Evolutionary conservation across 345 rosid genomes (phyloP).

Genomic region (Hirschfeldia incana): DNA sequence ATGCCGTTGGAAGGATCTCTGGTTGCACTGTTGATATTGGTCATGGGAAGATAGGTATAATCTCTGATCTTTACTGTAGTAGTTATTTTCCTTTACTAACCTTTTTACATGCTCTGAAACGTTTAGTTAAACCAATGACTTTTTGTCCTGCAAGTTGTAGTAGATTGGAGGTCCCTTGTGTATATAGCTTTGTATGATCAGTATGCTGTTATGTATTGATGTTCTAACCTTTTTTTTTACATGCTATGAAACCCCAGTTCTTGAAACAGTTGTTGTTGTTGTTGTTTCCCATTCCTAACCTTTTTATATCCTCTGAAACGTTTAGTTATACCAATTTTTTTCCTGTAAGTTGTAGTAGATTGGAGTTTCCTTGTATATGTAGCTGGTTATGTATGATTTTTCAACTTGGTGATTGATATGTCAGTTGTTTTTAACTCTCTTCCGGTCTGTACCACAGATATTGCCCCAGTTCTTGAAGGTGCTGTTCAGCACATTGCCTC

Average conservation of each 20-base stretch:
- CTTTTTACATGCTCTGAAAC: not conserved
- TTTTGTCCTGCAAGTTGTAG: not conserved
- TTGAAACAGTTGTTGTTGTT: not conserved
- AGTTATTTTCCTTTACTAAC: not conserved
- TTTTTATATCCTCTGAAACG: not conserved
- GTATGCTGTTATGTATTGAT: conserved; percentile 1
- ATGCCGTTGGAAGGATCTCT: conserved; percentile 96
- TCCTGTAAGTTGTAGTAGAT: conserved; percentile 2
- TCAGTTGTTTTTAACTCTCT: conserved; percentile 16
- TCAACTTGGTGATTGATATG: not conserved
- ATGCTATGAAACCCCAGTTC: too few relatives aligned
- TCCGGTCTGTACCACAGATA: conserved; percentile 55
- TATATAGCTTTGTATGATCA: conserved; percentile 5
- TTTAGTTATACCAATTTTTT: not conserved
- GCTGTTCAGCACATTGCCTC: conserved; percentile 99
- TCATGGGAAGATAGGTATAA: conserved; percentile 89
- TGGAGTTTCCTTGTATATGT: conserved; percentile 5
- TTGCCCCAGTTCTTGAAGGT: conserved; percentile 98
- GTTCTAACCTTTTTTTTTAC: not conserved
- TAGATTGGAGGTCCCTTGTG: conserved; percentile 4
- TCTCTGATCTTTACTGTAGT: not conserved
- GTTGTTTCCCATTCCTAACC: not conserved
- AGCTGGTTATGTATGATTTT: not conserved
- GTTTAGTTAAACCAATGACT: not conserved
- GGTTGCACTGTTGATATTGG: conserved; percentile 99